Evolutionary conservation across 495 filamentous ascomycete genomes (phyloP).

Genomic region (Neurospora sp.): DNA sequence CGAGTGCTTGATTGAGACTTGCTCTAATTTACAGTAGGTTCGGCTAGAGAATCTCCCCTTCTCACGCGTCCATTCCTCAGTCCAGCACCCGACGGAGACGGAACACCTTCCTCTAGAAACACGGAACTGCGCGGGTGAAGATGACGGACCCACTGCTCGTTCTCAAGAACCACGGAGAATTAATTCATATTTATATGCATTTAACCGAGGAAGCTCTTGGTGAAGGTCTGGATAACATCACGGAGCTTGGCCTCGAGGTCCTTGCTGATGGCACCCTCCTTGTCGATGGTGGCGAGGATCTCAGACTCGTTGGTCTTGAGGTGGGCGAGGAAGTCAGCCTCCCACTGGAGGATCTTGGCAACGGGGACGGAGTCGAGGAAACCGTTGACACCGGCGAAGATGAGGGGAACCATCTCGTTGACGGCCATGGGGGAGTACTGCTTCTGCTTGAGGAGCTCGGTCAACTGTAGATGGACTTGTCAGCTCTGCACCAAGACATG

Average conservation of each 20-base stretch:
- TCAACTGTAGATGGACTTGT: conserved; percentile 43
- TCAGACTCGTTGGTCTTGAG: conserved; percentile 82
- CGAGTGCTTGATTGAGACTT: conserved; percentile 40
- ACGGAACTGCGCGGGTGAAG: conserved; percentile 41
- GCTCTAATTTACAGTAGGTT: conserved; percentile 40
- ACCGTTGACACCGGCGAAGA: conserved; percentile 99
- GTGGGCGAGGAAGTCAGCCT: conserved; percentile 86
- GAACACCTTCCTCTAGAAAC: conserved; percentile 33
- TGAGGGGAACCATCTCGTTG: conserved; percentile 98
- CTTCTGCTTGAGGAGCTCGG: conserved; percentile 99
- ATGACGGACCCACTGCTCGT: conserved; percentile 26
- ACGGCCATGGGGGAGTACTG: conserved; percentile 99
- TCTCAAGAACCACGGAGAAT: conserved; percentile 13
- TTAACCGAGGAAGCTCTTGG: conserved; percentile 74
- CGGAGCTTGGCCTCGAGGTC: conserved; percentile 82
- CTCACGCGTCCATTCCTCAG: conserved; percentile 28
- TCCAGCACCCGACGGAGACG: conserved; percentile 30
- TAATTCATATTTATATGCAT: conserved; percentile 26
- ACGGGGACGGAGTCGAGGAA: conserved; percentile 81
- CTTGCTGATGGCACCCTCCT: conserved; percentile 94
- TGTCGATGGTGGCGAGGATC: conserved; percentile 77
- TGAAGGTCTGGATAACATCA: conserved; percentile 71
- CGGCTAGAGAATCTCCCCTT: conserved; percentile 29
- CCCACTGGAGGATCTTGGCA: conserved; percentile 78
- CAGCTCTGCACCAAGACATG: conserved; percentile 15